phyloP scores from a whole-genome alignment of 495 filamentous ascomycete genomes.

The Apodospora peruviana region DNA sequence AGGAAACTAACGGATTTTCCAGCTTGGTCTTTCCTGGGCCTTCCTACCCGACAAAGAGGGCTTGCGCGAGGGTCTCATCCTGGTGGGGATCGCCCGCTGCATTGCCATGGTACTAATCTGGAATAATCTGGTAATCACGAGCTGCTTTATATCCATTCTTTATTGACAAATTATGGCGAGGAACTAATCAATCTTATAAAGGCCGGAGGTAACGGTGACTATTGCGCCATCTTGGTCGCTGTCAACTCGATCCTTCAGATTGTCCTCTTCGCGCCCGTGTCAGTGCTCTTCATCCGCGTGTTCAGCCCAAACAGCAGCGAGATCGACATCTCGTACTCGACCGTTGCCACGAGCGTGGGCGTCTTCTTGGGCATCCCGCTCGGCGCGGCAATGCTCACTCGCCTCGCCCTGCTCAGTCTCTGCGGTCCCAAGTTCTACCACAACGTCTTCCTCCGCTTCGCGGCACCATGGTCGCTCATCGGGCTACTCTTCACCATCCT shows the following conservation, averaged over 20 bases:
- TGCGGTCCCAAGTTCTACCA: constrained; percentile 59
- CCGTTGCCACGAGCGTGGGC: constrained; percentile 72
- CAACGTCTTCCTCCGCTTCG: constrained; percentile 59
- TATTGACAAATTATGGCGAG: too few species aligned
- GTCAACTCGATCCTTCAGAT: constrained; percentile 86
- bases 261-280: constrained; percentile 75
- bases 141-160: constrained; percentile 12
- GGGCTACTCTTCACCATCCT: constrained; percentile 83
- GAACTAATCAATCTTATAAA: constrained; percentile 39
- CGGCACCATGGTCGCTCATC: constrained; percentile 70
- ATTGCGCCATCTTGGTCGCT: constrained; percentile 87
- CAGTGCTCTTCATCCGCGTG: constrained; percentile 70
- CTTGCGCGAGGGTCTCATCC: constrained; percentile 66
- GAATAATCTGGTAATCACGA: constrained; percentile 33
- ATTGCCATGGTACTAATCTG: constrained; percentile 65
- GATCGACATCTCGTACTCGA: constrained; percentile 57
- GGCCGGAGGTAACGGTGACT: constrained; percentile 73
- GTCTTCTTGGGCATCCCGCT: constrained; percentile 85
- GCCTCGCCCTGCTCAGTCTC: constrained; percentile 54
- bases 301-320: constrained; percentile 43
- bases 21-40: constrained; percentile 74
- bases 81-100: constrained; percentile 73
- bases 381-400: constrained; percentile 70
- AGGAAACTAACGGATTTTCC: neutral
- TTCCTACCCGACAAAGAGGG: constrained; percentile 68